A percentile compares a stretch with the other conserved stretches of the same genome.
Evolutionary conservation across 176 grass and related monocot genomes (phyloP).

Genomic region (Raddia guianensis): DNA sequence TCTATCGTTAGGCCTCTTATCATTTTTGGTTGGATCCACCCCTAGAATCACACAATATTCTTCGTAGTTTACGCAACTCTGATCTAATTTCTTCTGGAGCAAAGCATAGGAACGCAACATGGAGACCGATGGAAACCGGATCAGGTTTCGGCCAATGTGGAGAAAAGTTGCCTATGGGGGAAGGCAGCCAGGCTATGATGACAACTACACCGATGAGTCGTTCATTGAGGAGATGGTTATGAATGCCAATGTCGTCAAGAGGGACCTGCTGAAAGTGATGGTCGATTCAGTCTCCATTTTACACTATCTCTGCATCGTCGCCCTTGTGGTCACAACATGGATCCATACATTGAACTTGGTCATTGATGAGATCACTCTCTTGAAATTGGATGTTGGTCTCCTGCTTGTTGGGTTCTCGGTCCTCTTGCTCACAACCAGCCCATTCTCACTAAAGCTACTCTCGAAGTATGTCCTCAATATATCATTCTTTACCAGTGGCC

Average conservation of each 20-base stretch:
- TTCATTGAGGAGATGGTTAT: conserved; percentile 98
- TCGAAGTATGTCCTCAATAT: conserved; percentile 80
- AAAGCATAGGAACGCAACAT: conserved; percentile 38
- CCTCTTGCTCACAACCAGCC: too few species aligned
- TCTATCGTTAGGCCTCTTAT: too few species aligned
- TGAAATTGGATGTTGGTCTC: conserved; percentile 75
- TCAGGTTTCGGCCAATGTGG: conserved; percentile 57
- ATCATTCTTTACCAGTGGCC: conserved; percentile 81
- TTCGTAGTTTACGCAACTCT: background rate
- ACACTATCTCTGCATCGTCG: conserved; percentile 79
- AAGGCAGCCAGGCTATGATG: conserved; percentile 71
- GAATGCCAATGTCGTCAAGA: conserved; percentile 97
- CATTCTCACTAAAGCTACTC: conserved; percentile 25
- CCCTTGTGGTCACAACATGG: conserved; percentile 74
- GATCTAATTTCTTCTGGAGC: background rate
- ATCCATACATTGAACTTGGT: conserved; percentile 66
- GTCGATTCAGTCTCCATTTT: conserved; percentile 83
- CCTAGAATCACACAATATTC: background rate
- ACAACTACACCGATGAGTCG: conserved; percentile 75
- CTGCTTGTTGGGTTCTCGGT: conserved; percentile 16
- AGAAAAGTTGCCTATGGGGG: conserved; percentile 92
- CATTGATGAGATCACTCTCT: conserved; percentile 74
- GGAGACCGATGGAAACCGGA: conserved; percentile 41
- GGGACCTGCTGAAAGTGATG: conserved; percentile 72
- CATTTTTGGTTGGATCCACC: too few species aligned